Percentiles rank a stretch among this genome's conserved stretches.
phyloP scores from a whole-genome alignment of 257 asterid genomes.

The Ilex asprella region DNA sequence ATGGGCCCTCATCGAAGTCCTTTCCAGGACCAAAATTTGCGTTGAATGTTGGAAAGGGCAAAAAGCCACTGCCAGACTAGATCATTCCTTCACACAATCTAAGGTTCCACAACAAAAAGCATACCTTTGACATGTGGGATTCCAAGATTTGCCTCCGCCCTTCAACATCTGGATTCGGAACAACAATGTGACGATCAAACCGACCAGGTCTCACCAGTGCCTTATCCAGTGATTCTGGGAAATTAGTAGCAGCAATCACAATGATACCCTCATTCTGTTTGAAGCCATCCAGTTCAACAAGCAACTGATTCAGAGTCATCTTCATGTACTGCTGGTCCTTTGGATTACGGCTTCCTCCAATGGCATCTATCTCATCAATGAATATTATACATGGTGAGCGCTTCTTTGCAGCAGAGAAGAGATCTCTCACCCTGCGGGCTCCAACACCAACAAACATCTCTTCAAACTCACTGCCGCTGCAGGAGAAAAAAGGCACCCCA shows the following conservation, averaged over 20 bases:
- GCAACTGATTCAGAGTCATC: slow-evolving; percentile 92
- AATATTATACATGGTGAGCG: slow-evolving; percentile 86
- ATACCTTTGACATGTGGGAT: slow-evolving; percentile 92
- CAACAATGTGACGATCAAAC: slow-evolving; percentile 87
- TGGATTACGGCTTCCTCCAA: slow-evolving; percentile 90
- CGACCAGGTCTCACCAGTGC: slow-evolving; percentile 96
- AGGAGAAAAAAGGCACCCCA: slow-evolving; percentile 88
- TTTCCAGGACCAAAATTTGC: no score
- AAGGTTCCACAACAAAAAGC: no score
- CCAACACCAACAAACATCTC: slow-evolving; percentile 99
- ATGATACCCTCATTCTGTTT: slow-evolving; percentile 92
- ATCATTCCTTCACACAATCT: no score
- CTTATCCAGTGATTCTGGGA: slow-evolving; percentile 88
- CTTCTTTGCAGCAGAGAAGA: slow-evolving; percentile 92
- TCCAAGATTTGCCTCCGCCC: slow-evolving; percentile 95
- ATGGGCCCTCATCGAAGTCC: no score
- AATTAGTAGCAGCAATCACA: slow-evolving; percentile 91
- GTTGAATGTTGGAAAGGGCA: no score
- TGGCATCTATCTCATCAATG: slow-evolving; percentile 92
- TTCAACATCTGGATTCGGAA: slow-evolving; percentile 97
- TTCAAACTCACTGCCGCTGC: slow-evolving; percentile 98
- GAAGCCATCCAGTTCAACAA: slow-evolving; percentile 94
- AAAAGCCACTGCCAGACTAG: no score
- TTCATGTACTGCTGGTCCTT: slow-evolving; percentile 90
- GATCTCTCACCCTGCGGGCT: slow-evolving; percentile 92